Percentiles rank a stretch among this genome's conserved stretches.
phyloP scores from a whole-genome alignment of 73 alveolate species.

The Symbiodinium natans region DNA sequence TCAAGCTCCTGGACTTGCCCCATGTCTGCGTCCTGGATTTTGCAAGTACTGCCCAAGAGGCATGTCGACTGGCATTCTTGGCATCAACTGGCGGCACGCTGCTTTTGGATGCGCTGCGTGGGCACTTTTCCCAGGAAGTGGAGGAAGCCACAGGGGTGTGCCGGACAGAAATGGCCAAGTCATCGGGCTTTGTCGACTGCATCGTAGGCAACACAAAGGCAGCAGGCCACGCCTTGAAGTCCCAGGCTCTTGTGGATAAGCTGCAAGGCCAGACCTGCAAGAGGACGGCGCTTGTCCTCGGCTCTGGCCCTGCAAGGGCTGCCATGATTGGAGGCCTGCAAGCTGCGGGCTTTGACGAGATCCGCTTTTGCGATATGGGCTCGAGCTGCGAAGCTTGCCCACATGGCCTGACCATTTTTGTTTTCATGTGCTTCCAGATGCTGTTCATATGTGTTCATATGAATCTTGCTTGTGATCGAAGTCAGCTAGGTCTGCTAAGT shows the following conservation, averaged over 20 bases:
- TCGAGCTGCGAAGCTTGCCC: neutral
- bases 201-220: neutral
- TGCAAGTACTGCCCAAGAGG: constrained; percentile 54
- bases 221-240: neutral
- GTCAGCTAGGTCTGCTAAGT: too few species aligned
- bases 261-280: constrained; percentile 23
- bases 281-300: constrained; percentile 70
- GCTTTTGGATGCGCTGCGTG: constrained; percentile 17
- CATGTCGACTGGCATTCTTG: constrained; percentile 12
- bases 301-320: neutral
- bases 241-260: neutral
- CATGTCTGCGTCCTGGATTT: constrained; percentile 33
- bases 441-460: too few species aligned
- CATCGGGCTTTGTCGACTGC: neutral
- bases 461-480: too few species aligned
- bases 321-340: constrained; percentile 61
- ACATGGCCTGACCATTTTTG: neutral
- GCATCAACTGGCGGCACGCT: constrained; percentile 77
- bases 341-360: constrained; percentile 39
- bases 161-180: constrained; percentile 8
- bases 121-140: neutral
- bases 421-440: too few species aligned
- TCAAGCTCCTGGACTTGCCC: constrained; percentile 31
- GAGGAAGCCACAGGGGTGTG: constrained; percentile 34
- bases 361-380: neutral